phyloP scores from a whole-genome alignment of 257 asterid genomes.

The Nicotiana sylvestris region DNA sequence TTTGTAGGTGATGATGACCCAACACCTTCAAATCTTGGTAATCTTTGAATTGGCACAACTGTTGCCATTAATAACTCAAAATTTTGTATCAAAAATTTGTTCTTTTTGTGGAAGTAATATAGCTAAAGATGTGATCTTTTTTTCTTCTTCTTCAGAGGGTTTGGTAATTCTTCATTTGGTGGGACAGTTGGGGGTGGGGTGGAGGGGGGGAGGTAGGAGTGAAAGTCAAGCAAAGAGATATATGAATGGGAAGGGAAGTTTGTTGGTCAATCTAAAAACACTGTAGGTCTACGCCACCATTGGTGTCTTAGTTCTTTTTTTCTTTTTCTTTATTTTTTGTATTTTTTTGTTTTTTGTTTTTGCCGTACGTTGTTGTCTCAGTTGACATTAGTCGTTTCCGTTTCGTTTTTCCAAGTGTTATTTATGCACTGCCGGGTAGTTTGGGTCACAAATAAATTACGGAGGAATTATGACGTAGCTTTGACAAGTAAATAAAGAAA shows the following conservation, averaged over 20 bases:
- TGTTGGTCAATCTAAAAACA: background rate
- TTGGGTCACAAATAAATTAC: too few species aligned
- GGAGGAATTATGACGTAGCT: too few species aligned
- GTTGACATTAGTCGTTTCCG: background rate
- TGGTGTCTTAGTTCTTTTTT: background rate
- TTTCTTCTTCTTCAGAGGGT: background rate
- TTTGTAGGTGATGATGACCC: constrained; percentile 24
- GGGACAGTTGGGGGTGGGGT: background rate
- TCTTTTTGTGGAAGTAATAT: background rate
- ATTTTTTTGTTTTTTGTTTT: background rate
- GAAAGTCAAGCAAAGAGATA: background rate
- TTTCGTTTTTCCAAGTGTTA: background rate
- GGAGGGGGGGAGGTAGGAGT: background rate
- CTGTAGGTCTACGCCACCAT: background rate
- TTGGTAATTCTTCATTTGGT: background rate
- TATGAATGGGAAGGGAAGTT: background rate
- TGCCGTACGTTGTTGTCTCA: background rate
- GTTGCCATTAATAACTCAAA: constrained; percentile 19
- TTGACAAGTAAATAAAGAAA: too few species aligned
- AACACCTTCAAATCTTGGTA: constrained; percentile 20
- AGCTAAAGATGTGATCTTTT: background rate
- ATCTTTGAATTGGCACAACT: constrained; percentile 25
- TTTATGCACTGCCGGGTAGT: background rate
- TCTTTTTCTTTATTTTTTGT: background rate
- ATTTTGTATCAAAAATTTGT: background rate